These are phyloP conservation scores for Candida sojae DNA, from an alignment of 1,139 yeast genomes.

Conservation along the genomic window DNA sequence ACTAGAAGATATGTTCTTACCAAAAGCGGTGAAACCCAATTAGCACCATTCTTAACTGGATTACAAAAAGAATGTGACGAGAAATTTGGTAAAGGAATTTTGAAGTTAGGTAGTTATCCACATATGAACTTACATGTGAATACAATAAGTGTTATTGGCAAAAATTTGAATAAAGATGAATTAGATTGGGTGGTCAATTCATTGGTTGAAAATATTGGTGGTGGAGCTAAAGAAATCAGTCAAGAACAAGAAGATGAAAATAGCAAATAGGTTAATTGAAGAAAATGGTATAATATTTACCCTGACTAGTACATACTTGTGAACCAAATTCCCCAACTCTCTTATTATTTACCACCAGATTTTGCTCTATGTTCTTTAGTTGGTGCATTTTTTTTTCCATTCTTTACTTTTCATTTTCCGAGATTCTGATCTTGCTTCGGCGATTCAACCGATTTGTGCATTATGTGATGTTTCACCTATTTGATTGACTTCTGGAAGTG, in stretches of 20 bases:
- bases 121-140: slow-evolving; percentile 64
- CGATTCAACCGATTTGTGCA: no score
- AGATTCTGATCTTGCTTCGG: no score
- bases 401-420: no score
- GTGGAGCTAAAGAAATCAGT: slow-evolving; percentile 55
- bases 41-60: slow-evolving; percentile 62
- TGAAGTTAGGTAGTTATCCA: slow-evolving; percentile 85
- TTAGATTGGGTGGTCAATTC: slow-evolving; percentile 49
- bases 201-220: slow-evolving; percentile 43
- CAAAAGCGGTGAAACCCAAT: slow-evolving; percentile 56
- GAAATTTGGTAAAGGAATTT: slow-evolving; percentile 31
- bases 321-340: no score
- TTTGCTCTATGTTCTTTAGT: no score
- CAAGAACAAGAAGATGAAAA: slow-evolving; percentile 52
- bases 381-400: no score
- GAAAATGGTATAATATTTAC: no score
- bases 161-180: slow-evolving; percentile 29
- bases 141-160: slow-evolving; percentile 75
- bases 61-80: slow-evolving; percentile 50
- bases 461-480: no score
- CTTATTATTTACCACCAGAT: no score
- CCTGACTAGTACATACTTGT: no score
- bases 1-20: slow-evolving; percentile 67
- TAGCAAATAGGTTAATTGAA: slow-evolving; percentile 5
- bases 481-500: no score